These are phyloP conservation scores for Stylosanthes scabra DNA, from an alignment of 331 rosid genomes.

Conservation along the genomic window DNA sequence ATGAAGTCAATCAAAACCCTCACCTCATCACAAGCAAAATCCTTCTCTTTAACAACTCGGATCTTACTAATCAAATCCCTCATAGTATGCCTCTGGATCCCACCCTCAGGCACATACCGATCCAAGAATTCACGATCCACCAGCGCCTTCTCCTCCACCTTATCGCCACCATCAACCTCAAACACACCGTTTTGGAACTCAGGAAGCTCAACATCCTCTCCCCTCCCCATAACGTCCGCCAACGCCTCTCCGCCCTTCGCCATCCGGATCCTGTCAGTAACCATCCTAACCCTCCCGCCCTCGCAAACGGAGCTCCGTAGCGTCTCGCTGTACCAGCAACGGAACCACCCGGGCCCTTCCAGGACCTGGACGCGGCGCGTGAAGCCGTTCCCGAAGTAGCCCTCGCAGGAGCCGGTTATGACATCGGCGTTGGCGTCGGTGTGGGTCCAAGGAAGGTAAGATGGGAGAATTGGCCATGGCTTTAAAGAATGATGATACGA, in stretches of 20 bases:
- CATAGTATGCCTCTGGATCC: constrained; percentile 70
- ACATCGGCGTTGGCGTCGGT: not conserved
- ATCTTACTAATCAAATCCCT: constrained; percentile 66
- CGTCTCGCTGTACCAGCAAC: constrained; percentile 75
- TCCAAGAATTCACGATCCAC: constrained; percentile 54
- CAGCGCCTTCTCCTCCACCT: constrained; percentile 41
- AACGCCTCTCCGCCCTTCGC: constrained; percentile 75
- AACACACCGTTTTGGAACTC: constrained; percentile 66
- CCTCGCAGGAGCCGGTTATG: constrained; percentile 68
- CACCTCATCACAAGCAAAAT: constrained; percentile 78
- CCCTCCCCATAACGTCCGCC: constrained; percentile 71
- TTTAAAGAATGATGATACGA: constrained; percentile 39
- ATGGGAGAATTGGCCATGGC: constrained; percentile 86
- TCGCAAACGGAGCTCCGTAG: constrained; percentile 86
- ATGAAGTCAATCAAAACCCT: not conserved
- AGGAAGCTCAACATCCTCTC: constrained; percentile 81
- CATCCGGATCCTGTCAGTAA: constrained; percentile 67
- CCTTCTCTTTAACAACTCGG: constrained; percentile 52
- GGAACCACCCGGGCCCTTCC: constrained; percentile 65
- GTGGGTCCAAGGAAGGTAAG: constrained; percentile 79
- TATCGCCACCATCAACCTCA: constrained; percentile 71
- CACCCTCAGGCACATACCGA: constrained; percentile 61
- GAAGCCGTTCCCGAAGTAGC: constrained; percentile 89
- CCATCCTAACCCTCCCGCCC: constrained; percentile 73
- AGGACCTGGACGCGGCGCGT: constrained; percentile 49